phyloP scores from a whole-genome alignment of 352 stramenopile species.

The Pythium dissotocum region DNA sequence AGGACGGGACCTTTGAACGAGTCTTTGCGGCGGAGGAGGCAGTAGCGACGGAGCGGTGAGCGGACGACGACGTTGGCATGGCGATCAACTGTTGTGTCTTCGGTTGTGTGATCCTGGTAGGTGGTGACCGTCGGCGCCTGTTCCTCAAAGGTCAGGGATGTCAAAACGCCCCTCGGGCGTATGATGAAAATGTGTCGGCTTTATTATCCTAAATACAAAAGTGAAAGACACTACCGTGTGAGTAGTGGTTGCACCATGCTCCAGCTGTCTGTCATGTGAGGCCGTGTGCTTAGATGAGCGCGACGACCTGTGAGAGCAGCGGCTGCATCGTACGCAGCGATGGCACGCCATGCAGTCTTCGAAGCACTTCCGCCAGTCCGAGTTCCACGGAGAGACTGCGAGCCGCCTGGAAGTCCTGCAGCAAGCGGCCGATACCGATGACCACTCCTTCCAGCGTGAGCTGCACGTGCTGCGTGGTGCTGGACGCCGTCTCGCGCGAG shows the following conservation, averaged over 20 bases:
- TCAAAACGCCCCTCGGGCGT: not conserved
- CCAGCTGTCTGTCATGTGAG: not conserved
- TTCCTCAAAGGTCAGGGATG: not conserved
- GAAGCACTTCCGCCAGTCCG: slow-evolving; percentile 63
- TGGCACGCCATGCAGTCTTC: slow-evolving; percentile 47
- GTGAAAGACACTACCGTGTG: not conserved
- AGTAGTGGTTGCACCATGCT: not conserved
- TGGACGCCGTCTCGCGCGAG: slow-evolving; percentile 31
- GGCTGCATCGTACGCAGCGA: slow-evolving; percentile 47
- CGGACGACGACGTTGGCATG: slow-evolving; percentile 6
- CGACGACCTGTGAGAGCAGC: slow-evolving; percentile 58
- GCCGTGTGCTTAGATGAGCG: slow-evolving; percentile 45
- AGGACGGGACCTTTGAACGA: not conserved
- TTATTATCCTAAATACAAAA: slow-evolving; percentile 21
- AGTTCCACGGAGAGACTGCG: slow-evolving; percentile 63
- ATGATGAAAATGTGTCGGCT: not conserved
- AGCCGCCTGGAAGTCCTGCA: slow-evolving; percentile 61
- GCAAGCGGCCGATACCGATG: slow-evolving; percentile 56
- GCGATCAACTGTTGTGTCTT: not conserved
- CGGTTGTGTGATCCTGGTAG: not conserved
- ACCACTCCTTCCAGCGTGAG: slow-evolving; percentile 61
- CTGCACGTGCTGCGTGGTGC: slow-evolving; percentile 33
- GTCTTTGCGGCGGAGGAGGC: not conserved
- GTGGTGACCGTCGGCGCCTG: not conserved
- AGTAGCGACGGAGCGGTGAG: not conserved